Evolutionary conservation across 805 yeast species (phyloP), one percentile per base, ranked within the genome.

Genomic region (Starmerella stigmatis): DNA sequence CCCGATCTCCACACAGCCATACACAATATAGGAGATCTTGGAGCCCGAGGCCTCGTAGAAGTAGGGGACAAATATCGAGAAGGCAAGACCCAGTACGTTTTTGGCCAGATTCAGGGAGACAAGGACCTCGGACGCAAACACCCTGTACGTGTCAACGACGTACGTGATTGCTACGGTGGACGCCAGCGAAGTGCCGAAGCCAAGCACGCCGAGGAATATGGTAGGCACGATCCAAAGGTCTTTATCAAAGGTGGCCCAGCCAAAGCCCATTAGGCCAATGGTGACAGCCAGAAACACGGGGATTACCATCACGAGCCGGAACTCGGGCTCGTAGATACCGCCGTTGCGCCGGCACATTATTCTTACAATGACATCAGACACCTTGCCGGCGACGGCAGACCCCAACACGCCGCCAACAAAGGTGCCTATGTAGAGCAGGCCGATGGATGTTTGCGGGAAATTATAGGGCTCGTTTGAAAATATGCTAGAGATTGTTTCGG

Each of bases 321-420:
- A 75, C 57, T 77, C 82, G 3, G 82, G 81, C 60, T 77, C 82
- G 58, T 76, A 77, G 5, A 72, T 58, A 2, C 81, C 81, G 19
- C 64, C 55, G 49, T 77, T 77, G 34, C 58, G 60, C n/a, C 57
- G 49, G 9, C 73, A 70, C 52, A 77, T 48, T 19, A 33, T 51
- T 19, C 79, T 59, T 9, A 70, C 73, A n/a, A 75, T 32, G 17
- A 64, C 43, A 55, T 77, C 82, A 7, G 76, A 69, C 4, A 67
- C 40, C 20, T 67, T 58, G 5, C 81, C 81, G 4, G 77, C 76
- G 4, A 68, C 57, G 11, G 73, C 61, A 3, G 80, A 74, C 0
- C 82, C 82, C 3, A 75, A 45, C 19, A 72, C 65, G 13, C 81
- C 78, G 0, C 81, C 81, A 9, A 73, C 50, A 50, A 76, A 76